phyloP scores from a whole-genome alignment of 2,329 filamentous ascomycete genomes.

The Endoconidiophora laricicola region DNA sequence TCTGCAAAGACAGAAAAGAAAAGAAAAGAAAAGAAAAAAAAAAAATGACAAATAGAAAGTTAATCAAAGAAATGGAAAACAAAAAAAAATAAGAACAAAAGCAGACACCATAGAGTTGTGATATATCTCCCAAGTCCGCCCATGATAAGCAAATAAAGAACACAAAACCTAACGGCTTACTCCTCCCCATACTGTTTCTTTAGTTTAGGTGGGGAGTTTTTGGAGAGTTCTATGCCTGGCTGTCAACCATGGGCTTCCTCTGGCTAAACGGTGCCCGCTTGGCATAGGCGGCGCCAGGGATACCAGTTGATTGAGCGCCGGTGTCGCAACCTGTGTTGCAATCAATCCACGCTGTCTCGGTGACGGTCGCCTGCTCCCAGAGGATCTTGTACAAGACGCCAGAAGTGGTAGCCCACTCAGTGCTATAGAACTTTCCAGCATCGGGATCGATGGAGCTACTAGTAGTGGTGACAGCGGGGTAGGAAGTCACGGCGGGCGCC shows the following conservation, averaged over 20 bases:
- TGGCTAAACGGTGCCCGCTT: constrained; percentile 24
- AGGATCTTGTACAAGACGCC: constrained; percentile 38
- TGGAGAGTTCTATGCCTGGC: background rate
- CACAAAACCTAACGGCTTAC: background rate
- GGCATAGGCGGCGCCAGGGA: constrained; percentile 11
- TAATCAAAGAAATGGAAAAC: background rate
- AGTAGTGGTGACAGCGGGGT: constrained; percentile 9
- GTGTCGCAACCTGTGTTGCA: constrained; percentile 25
- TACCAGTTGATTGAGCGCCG: no score
- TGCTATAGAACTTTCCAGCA: constrained; percentile 26
- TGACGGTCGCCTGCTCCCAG: constrained; percentile 38
- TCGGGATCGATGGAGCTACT: constrained; percentile 20
- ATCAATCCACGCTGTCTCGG: constrained; percentile 30
- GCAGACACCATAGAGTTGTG: background rate
- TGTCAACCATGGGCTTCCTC: constrained; percentile 19
- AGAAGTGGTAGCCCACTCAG: constrained; percentile 34
- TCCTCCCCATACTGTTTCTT: background rate
- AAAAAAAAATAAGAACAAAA: background rate
- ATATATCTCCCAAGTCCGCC: background rate
- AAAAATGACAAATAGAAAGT: background rate
- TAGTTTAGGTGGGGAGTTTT: background rate
- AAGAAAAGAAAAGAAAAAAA: background rate
- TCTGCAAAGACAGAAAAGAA: background rate
- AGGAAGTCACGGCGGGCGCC: constrained; percentile 11
- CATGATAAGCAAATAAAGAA: no score